These are phyloP conservation scores for Aspergillus ostianus DNA, from an alignment of 495 filamentous ascomycete genomes.

Conservation along the genomic window DNA sequence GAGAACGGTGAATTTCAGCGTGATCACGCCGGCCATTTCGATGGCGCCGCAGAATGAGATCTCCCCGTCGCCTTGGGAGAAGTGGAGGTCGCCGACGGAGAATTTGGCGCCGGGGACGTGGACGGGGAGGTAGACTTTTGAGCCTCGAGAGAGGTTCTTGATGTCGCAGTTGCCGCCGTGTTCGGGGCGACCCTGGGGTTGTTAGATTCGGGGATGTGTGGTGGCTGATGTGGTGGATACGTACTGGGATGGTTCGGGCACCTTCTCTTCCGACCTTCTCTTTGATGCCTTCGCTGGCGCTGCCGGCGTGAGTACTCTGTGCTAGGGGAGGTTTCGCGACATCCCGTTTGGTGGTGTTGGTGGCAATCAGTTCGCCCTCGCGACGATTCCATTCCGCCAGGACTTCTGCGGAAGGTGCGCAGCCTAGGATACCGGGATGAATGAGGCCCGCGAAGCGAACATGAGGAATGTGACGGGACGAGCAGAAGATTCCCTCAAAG, in stretches of 20 bases:
- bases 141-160: conserved; percentile 84
- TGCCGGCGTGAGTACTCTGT: conserved; percentile 69
- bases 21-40: conserved; percentile 94
- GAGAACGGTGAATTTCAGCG: conserved; percentile 85
- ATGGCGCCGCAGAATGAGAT: conserved; percentile 97
- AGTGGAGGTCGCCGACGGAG: conserved; percentile 88
- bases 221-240: conserved; percentile 9
- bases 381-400: conserved; percentile 78
- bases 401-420: conserved; percentile 72
- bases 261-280: conserved; percentile 82
- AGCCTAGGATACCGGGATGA: conserved; percentile 91
- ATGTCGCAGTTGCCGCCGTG: conserved; percentile 77
- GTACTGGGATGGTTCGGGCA: conserved; percentile 79
- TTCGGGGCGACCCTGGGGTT: conserved; percentile 45
- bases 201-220: background rate
- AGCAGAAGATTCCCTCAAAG: conserved; percentile 93
- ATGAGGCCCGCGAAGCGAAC: conserved; percentile 91
- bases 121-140: conserved; percentile 86
- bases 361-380: conserved; percentile 73
- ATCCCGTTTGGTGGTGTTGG: conserved; percentile 61
- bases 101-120: conserved; percentile 88
- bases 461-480: conserved; percentile 83
- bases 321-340: conserved; percentile 81
- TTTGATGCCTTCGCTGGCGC: conserved; percentile 57
- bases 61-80: conserved; percentile 88